Conservation (phyloP, 768 basidiomycete genomes). For the Clitopilus hobsonii region DNA sequence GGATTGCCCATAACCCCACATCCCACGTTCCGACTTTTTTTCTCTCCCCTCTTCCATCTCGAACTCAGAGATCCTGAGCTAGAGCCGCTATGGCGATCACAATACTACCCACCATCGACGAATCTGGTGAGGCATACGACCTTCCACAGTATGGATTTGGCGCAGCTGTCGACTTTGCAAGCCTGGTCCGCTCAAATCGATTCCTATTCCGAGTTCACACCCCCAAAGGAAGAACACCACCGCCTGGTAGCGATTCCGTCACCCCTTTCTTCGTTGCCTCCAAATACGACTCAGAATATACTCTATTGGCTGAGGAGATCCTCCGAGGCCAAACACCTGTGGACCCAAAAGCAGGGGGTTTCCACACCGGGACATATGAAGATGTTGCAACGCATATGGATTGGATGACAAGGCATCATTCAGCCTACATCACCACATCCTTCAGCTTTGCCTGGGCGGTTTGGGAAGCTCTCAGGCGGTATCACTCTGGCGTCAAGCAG, state of each 20-base stretch:
- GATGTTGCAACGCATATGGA: slow-evolving; percentile 72
- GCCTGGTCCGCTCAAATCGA: slow-evolving; percentile 57
- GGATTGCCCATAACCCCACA: background rate
- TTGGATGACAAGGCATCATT: slow-evolving; percentile 69
- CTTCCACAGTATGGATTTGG: slow-evolving; percentile 77
- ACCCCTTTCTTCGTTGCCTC: slow-evolving; percentile 70
- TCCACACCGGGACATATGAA: slow-evolving; percentile 36
- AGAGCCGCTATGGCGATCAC: slow-evolving; percentile 19
- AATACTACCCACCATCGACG: slow-evolving; percentile 8
- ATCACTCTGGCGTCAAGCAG: slow-evolving; percentile 66
- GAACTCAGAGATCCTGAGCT: background rate
- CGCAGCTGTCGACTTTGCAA: slow-evolving; percentile 55
- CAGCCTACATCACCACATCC: slow-evolving; percentile 68
- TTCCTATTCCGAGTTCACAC: slow-evolving; percentile 82
- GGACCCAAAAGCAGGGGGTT: background rate
- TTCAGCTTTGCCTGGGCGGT: slow-evolving; percentile 82
- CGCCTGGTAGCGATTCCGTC: slow-evolving; percentile 42
- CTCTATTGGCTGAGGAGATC: slow-evolving; percentile 27
- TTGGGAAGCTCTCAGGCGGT: slow-evolving; percentile 79
- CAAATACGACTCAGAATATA: slow-evolving; percentile 51
- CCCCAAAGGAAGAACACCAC: slow-evolving; percentile 49
- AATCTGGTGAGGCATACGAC: slow-evolving; percentile 17
- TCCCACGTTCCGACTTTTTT: background rate
- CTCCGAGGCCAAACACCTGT: slow-evolving; percentile 6
- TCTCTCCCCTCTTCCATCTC: background rate